Base-by-base conservation (phyloP, 495 filamentous ascomycete species). In the Penicillium verhagenii region DNA sequence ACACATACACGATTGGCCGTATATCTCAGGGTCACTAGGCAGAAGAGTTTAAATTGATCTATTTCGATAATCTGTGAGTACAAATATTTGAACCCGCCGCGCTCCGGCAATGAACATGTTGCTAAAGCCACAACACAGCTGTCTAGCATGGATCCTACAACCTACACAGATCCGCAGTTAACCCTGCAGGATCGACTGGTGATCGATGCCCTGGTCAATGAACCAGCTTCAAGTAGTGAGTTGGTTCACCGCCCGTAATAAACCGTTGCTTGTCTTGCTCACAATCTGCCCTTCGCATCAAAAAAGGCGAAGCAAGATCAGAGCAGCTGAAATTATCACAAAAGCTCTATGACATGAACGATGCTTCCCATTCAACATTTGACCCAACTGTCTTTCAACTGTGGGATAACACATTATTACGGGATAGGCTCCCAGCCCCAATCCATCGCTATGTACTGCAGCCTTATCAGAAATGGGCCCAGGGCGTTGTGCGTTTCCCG, bases 401-500 rank as follows among this genome's bases (percentile, higher is more conserved):
- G 29, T 80, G 76, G 75, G 82, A 86, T 53, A 61, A 69, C 35
- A 65, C 70, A 25, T 57, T 73, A 33, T 55, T 82, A n/a, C 56
- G 56, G 37, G 54, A 45, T 0, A 66, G 54, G 20, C 65, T 77
- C 14, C 73, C 72, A 3, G 50, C 56, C 1, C 40, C 62, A 3
- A 49, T 86, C 16, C 71, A 77, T 54, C 57, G 68, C 44, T 75
- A 72, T 56, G 42, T 88, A 1, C 65, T 87, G 42, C 61, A 76
- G 31, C 82, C 82, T 3, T 89, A 88, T 58, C 68, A 80, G 49
- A 59, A 63, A 39, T 75, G 78, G 72, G 86, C 82, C 0, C 71
- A 72, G 26, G 59, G 55, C 2, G 70, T 86, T 16, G 82, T 85
- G 7, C 82, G 86, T 14, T 69, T 78, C 46, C 63, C 78, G 31